A percentile compares a stretch with the other conserved stretches of the same genome.
These are phyloP conservation scores for Aspergillus sp. DNA, from an alignment of 2,329 filamentous ascomycete genomes.

Conservation along the genomic window DNA sequence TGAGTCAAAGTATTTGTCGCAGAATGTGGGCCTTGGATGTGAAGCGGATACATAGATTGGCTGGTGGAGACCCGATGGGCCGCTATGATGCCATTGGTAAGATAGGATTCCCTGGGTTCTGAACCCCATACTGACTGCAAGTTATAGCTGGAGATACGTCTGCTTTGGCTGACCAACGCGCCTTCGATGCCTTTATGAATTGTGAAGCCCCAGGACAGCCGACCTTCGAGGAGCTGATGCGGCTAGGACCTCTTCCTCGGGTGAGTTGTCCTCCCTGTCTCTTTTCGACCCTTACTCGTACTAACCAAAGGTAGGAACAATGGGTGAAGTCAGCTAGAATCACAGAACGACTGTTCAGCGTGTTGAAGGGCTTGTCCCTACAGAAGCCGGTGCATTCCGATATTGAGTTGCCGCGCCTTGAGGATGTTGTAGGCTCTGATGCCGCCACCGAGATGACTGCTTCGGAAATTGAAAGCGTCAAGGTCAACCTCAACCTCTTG, in stretches of 20 bases:
- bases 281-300: background rate
- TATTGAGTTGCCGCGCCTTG: constrained; percentile 26
- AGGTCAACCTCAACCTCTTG: constrained; percentile 34
- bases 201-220: constrained; percentile 35
- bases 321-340: constrained; percentile 35
- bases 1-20: constrained; percentile 41
- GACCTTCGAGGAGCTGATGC: constrained; percentile 38
- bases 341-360: constrained; percentile 36
- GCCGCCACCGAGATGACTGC: constrained; percentile 33
- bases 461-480: constrained; percentile 32
- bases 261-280: constrained; percentile 24
- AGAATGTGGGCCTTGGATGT: constrained; percentile 44
- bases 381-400: constrained; percentile 32
- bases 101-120: constrained; percentile 8
- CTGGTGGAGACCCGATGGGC: constrained; percentile 34
- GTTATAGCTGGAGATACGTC: constrained; percentile 30
- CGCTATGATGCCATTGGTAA: constrained; percentile 40
- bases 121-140: constrained; percentile 2
- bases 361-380: constrained; percentile 30
- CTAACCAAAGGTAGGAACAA: constrained; percentile 31
- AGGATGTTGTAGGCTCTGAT: constrained; percentile 23
- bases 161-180: constrained; percentile 33
- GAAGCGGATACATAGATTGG: constrained; percentile 39
- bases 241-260: constrained; percentile 37
- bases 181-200: constrained; percentile 41